Evolutionary conservation across 1,284 basidiomycete species (phyloP), one percentile per base, ranked within the genome.

Genomic region (Cryptococcus sp.): DNA sequence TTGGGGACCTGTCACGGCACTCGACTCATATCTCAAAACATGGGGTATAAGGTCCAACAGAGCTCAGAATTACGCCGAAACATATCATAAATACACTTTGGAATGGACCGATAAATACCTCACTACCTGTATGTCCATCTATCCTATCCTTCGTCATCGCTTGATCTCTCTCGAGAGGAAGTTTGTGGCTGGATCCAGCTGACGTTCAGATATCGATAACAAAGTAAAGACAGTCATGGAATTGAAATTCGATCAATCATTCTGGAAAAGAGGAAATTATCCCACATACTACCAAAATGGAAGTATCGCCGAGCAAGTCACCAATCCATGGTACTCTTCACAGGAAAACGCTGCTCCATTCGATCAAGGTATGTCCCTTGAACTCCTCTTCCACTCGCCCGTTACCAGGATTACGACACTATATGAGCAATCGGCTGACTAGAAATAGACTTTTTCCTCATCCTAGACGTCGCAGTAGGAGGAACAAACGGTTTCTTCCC

Each of bases 401-500:
- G 28, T 28, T n/a, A n/a, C n/a, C n/a, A n/a, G n/a, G n/a, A n/a
- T n/a, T n/a, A n/a, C 16, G 32, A 28, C 25, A 19, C 11, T 23
- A 21, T 47, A 44, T 25, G 32, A 10, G 22, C 21, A 22, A 31
- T 11, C 7, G 22, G 25, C 18, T 34, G 47, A 48, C 24, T n/a
- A n/a, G n/a, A 45, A 28, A 25, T 42, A 50, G 85, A 79, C 14
- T 90, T 91, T 74, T 89, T 87, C 72, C 75, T 91, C 40, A 83
- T 89, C 58, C 73, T 91, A 62, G 80, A 87, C 70, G 80, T 91
- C 46, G 87, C 85, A 13, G 85, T 82, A 14, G 88, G 88, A 4
- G 86, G 87, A 14, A 89, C 87, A 28, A 87, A 84, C 61, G 88
- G 88, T 14, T 90, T 85, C 85, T 91, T 91, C 80, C 84, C 84